Conservation (phyloP, 2,329 filamentous ascomycete genomes). For the Dothideomycetidae sp. region DNA sequence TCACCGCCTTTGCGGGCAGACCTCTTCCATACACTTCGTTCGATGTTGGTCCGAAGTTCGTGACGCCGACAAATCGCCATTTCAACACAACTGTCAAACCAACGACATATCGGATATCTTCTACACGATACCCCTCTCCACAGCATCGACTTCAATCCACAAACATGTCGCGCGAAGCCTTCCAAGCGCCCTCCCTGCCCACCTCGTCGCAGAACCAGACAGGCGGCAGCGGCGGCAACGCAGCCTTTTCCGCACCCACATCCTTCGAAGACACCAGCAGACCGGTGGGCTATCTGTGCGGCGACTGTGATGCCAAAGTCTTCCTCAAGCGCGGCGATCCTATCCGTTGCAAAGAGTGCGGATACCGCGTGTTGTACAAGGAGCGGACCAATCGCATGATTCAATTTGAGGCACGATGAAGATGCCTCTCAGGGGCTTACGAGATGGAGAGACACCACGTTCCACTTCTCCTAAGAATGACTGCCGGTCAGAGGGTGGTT, state of each 20-base stretch:
- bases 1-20: neutral
- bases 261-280: constrained; percentile 27
- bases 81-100: too few relatives aligned
- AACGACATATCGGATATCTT: too few relatives aligned
- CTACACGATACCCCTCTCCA: constrained; percentile 1
- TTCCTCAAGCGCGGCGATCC: constrained; percentile 62
- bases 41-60: too few relatives aligned
- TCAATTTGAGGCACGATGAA: constrained; percentile 8
- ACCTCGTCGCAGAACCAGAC: constrained; percentile 23
- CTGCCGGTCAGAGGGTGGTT: too few relatives aligned
- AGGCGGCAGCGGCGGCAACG: constrained; percentile 10
- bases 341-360: constrained; percentile 83
- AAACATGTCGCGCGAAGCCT: constrained; percentile 50
- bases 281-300: constrained; percentile 46
- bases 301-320: constrained; percentile 70
- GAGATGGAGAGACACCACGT: too few relatives aligned
- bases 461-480: too few relatives aligned
- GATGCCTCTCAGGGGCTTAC: too few relatives aligned
- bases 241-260: constrained; percentile 13
- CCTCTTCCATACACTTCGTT: constrained; percentile 6
- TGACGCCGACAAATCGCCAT: too few relatives aligned
- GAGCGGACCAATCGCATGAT: constrained; percentile 89
- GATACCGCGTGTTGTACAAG: constrained; percentile 92
- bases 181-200: constrained; percentile 52
- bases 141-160: constrained; percentile 5